A percentile compares a stretch with the other conserved stretches of the same genome.
Conservation (phyloP, 2,329 filamentous ascomycete genomes). For the Atkinsonella texensis region DNA sequence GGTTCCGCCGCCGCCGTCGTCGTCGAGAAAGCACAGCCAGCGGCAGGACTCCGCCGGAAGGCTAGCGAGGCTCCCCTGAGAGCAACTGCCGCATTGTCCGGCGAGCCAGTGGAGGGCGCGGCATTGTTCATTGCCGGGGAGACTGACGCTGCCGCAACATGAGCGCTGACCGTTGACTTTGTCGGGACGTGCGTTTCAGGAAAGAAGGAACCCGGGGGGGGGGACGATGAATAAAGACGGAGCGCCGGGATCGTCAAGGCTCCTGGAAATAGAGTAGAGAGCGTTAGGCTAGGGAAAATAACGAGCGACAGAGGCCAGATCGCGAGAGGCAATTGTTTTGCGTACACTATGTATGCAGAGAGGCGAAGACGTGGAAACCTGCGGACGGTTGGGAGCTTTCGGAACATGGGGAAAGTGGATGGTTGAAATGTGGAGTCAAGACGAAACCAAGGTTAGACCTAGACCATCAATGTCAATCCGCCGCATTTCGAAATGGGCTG, state of each 20-base stretch:
- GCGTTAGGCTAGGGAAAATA: no score
- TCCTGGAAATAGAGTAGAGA: not conserved
- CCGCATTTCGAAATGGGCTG: not conserved
- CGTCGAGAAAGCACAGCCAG: slow-evolving; percentile 6
- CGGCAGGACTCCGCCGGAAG: slow-evolving; percentile 27
- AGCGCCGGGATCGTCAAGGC: not conserved
- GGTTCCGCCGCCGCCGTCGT: slow-evolving; percentile 4
- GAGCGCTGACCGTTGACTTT: not conserved
- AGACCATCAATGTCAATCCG: not conserved
- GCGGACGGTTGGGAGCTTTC: not conserved
- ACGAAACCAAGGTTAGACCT: not conserved
- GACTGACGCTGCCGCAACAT: slow-evolving; percentile 9
- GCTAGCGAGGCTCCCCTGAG: slow-evolving; percentile 43
- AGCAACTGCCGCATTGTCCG: slow-evolving; percentile 29
- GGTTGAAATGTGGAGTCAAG: not conserved
- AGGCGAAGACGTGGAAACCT: no score
- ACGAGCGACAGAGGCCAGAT: no score
- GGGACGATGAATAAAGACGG: not conserved
- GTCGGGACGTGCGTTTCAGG: not conserved
- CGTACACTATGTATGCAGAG: no score
- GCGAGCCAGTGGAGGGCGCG: slow-evolving; percentile 17
- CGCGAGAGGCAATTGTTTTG: no score
- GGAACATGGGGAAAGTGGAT: not conserved
- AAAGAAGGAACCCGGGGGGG: no score
- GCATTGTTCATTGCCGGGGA: slow-evolving; percentile 23